Evolutionary conservation across 2,329 filamentous ascomycete genomes (phyloP).

Genomic region (Nectriaceae sp.): DNA sequence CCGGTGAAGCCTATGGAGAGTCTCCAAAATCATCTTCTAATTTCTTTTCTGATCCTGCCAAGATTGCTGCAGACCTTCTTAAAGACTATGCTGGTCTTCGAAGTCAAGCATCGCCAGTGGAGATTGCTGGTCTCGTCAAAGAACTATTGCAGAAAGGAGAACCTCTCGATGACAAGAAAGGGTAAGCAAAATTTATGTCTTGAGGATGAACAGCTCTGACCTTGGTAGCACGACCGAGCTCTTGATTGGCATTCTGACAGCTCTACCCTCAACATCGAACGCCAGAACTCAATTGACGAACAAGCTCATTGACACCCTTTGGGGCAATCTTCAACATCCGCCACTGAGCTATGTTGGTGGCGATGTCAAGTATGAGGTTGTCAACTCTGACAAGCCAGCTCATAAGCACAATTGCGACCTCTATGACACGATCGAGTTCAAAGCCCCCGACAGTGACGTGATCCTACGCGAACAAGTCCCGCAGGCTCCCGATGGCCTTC

Average conservation of each 20-base stretch:
- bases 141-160: conserved; percentile 44
- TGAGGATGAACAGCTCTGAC: conserved; percentile 13
- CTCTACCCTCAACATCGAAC: conserved; percentile 37
- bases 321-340: conserved; percentile 56
- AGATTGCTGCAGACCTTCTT: conserved; percentile 35
- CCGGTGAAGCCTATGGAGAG: conserved; percentile 39
- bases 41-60: conserved; percentile 34
- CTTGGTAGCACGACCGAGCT: conserved; percentile 39
- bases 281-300: conserved; percentile 45
- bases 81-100: conserved; percentile 32
- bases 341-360: conserved; percentile 47
- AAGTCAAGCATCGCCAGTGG: conserved; percentile 26
- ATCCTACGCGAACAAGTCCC: conserved; percentile 39
- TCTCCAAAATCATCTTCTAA: conserved; percentile 21
- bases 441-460: conserved; percentile 39
- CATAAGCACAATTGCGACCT: conserved; percentile 34
- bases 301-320: conserved; percentile 53
- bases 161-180: conserved; percentile 59
- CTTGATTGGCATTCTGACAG: conserved; percentile 41
- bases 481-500: conserved; percentile 37
- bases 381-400: conserved; percentile 31
- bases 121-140: conserved; percentile 36
- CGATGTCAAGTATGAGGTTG: conserved; percentile 41
- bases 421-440: conserved; percentile 41
- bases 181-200: conserved; percentile 24